Percentiles rank a stretch among this genome's conserved stretches.
Conservation (phyloP, 768 basidiomycete genomes). For the Suillus hirtellus region DNA sequence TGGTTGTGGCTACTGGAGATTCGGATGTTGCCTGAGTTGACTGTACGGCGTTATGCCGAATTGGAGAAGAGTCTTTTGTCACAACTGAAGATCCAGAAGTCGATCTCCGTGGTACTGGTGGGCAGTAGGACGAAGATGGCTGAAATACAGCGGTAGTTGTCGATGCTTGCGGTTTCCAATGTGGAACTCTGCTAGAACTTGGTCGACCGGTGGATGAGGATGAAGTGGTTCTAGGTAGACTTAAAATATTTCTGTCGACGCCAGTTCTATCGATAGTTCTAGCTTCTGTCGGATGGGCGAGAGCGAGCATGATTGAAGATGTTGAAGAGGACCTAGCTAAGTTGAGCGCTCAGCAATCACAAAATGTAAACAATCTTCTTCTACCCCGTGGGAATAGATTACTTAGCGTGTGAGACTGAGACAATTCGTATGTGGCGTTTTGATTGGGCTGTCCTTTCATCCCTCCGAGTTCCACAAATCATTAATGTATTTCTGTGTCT, state of each 20-base stretch:
- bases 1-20: conserved; percentile 18
- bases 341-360: conserved; percentile 18
- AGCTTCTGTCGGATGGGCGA: conserved; percentile 44
- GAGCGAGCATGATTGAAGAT: conserved; percentile 46
- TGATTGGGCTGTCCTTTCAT: background rate
- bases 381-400: conserved; percentile 7
- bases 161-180: conserved; percentile 30
- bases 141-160: conserved; percentile 29
- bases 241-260: conserved; percentile 30
- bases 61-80: conserved; percentile 25
- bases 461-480: background rate
- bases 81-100: conserved; percentile 26
- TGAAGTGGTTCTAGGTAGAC: conserved; percentile 14
- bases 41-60: conserved; percentile 20
- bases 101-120: conserved; percentile 18
- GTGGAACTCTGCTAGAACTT: conserved; percentile 23
- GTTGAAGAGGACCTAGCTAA: conserved; percentile 13
- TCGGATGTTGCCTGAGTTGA: conserved; percentile 16
- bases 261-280: conserved; percentile 18
- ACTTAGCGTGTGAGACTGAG: background rate
- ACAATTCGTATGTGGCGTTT: background rate
- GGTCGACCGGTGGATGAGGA: conserved; percentile 23
- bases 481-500: background rate
- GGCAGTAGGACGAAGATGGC: conserved; percentile 24
- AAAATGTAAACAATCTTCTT: conserved; percentile 8